phyloP scores from a whole-genome alignment of 306 rosid species.

The Rubus parviflorus region DNA sequence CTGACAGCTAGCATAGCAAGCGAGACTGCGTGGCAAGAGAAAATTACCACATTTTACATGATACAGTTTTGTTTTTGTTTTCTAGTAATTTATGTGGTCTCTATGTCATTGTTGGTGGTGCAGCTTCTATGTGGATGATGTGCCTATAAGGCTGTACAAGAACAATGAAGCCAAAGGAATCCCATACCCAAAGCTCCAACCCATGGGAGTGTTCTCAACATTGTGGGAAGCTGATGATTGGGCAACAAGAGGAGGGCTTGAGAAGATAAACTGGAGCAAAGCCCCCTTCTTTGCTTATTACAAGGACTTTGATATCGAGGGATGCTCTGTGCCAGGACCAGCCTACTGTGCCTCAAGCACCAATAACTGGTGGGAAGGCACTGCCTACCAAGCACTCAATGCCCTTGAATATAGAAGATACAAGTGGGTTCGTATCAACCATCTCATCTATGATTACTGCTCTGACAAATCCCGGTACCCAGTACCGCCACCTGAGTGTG shows the following conservation, averaged over 20 bases:
- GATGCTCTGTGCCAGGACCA: conserved; percentile 74
- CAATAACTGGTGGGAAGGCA: conserved; percentile 86
- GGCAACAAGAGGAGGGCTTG: conserved; percentile 98
- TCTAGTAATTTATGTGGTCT: not conserved
- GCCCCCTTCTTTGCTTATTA: conserved; percentile 83
- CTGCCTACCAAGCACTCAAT: conserved; percentile 53
- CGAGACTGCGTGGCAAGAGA: not conserved
- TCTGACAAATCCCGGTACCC: conserved; percentile 68
- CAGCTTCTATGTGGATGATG: conserved; percentile 71
- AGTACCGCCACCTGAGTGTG: conserved; percentile 71
- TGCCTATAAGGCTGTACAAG: conserved; percentile 88
- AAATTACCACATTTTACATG: not conserved
- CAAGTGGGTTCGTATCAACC: conserved; percentile 89
- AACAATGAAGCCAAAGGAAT: conserved; percentile 71
- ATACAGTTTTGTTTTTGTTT: not conserved
- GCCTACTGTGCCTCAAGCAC: conserved; percentile 57
- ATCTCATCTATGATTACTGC: conserved; percentile 84
- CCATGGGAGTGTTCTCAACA: conserved; percentile 87
- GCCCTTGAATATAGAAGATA: conserved; percentile 53
- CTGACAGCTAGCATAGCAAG: too few relatives aligned
- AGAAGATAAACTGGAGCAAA: conserved; percentile 89
- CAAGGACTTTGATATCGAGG: conserved; percentile 90
- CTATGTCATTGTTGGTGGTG: not conserved
- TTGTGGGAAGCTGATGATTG: conserved; percentile 94
- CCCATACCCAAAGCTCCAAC: conserved; percentile 67